phyloP scores from a whole-genome alignment of 306 rosid genomes.

The Sophora flavescens region DNA sequence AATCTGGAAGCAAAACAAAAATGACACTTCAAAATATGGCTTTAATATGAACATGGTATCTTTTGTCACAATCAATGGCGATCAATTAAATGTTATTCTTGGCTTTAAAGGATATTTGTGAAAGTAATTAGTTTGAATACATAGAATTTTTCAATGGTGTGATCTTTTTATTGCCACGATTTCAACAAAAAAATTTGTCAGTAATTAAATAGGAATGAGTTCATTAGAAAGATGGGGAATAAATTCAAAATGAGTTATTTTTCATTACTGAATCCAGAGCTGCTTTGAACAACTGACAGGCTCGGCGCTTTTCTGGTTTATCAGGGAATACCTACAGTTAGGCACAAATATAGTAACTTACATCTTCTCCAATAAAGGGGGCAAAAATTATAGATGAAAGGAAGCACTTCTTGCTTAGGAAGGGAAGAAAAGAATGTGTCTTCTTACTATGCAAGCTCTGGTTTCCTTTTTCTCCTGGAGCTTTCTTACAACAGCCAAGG shows the following conservation, averaged over 20 bases:
- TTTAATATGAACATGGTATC: constrained; percentile 14
- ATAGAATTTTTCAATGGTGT: not conserved
- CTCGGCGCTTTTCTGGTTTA: constrained; percentile 89
- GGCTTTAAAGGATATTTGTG: not conserved
- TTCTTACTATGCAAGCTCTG: constrained; percentile 82
- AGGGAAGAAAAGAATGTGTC: constrained; percentile 36
- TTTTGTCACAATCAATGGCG: constrained; percentile 22
- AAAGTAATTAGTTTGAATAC: constrained; percentile 16
- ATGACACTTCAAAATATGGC: constrained; percentile 32
- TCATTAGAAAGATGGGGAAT: constrained; percentile 35
- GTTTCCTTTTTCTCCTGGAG: constrained; percentile 76
- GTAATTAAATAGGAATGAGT: constrained; percentile 30
- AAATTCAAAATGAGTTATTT: constrained; percentile 39
- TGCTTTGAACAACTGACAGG: constrained; percentile 77
- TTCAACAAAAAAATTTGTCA: constrained; percentile 7
- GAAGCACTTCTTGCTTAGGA: constrained; percentile 18
- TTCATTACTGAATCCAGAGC: constrained; percentile 86
- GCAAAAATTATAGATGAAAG: constrained; percentile 8
- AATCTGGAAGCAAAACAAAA: constrained; percentile 63
- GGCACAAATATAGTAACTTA: constrained; percentile 27
- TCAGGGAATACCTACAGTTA: constrained; percentile 89
- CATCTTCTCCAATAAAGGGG: constrained; percentile 21
- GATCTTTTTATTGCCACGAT: constrained; percentile 20
- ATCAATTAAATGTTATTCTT: not conserved
- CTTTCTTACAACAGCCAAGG: constrained; percentile 85